Evolutionary conservation across 371 early-diverging fungal genomes (phyloP).

Genomic region (Lichtheimia ornata): DNA sequence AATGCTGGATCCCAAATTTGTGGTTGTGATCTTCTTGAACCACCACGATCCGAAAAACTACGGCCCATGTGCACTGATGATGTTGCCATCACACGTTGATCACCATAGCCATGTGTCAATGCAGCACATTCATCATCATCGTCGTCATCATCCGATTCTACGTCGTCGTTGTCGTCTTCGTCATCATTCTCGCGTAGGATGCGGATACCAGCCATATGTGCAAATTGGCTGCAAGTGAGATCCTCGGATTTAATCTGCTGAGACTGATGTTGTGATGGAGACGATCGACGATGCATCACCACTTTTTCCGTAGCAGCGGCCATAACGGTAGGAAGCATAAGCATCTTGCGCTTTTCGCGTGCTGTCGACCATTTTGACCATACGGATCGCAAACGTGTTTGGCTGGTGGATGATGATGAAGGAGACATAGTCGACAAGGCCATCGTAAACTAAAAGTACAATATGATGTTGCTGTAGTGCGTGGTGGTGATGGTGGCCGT

Average conservation of each 20-base stretch:
- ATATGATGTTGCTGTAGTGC: neutral
- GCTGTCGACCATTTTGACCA: conserved; percentile 12
- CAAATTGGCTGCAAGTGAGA: conserved; percentile 51
- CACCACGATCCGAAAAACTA: conserved; percentile 12
- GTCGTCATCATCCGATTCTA: conserved; percentile 10
- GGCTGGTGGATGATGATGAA: neutral
- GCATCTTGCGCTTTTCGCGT: conserved; percentile 6
- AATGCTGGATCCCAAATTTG: conserved; percentile 49
- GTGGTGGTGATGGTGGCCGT: conserved; percentile 3
- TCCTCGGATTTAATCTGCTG: conserved; percentile 34
- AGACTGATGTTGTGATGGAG: conserved; percentile 1
- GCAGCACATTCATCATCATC: conserved; percentile 10
- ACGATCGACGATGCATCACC: conserved; percentile 20
- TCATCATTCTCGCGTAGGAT: conserved; percentile 20
- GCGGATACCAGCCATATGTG: conserved; percentile 42
- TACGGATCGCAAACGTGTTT: conserved; percentile 11
- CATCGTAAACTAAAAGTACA: conserved; percentile 12
- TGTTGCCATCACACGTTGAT: neutral
- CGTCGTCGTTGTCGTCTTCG: conserved; percentile 8
- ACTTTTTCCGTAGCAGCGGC: conserved; percentile 48
- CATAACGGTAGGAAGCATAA: conserved; percentile 13
- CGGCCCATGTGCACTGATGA: conserved; percentile 11
- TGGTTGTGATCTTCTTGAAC: conserved; percentile 19
- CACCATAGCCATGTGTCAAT: neutral
- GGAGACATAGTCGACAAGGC: conserved; percentile 13